These are phyloP conservation scores for Bacidia rubella DNA, from an alignment of 495 filamentous ascomycete species.

Conservation along the genomic window DNA sequence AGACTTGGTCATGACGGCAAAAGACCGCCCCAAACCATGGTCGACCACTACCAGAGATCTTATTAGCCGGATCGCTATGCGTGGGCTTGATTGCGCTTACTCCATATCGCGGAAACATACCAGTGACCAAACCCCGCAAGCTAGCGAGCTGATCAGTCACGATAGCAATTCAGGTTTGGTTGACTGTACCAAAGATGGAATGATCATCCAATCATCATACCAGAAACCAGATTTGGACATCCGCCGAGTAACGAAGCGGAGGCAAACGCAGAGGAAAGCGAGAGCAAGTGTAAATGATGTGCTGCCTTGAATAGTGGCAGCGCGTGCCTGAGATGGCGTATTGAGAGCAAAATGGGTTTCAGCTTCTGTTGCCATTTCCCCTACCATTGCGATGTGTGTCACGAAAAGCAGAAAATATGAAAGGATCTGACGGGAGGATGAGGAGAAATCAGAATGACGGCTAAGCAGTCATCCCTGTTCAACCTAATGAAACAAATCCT, in stretches of 20 bases:
- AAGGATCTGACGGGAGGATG: too few species aligned
- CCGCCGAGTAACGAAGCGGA: conserved; percentile 20
- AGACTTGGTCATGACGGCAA: too few species aligned
- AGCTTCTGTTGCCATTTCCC: too few species aligned
- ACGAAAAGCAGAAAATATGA: too few species aligned
- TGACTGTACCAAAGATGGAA: conserved; percentile 19
- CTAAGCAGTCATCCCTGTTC: too few species aligned
- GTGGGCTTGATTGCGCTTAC: too few species aligned
- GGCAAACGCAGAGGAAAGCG: not conserved
- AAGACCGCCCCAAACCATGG: not conserved
- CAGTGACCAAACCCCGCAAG: not conserved
- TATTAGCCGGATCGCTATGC: not conserved
- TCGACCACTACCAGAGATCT: not conserved
- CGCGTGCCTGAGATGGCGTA: too few species aligned
- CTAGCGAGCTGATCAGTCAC: not conserved
- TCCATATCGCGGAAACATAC: not conserved
- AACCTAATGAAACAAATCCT: too few species aligned
- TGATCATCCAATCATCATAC: conserved; percentile 25
- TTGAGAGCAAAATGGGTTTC: too few species aligned
- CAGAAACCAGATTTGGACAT: conserved; percentile 15
- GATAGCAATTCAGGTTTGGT: not conserved
- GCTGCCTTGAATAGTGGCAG: conserved; percentile 2
- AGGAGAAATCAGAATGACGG: too few species aligned
- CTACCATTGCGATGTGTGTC: too few species aligned
- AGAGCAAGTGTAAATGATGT: not conserved